These are phyloP conservation scores for Waltiozyma sp. DNA, from an alignment of 1,139 yeast genomes.

Conservation along the genomic window DNA sequence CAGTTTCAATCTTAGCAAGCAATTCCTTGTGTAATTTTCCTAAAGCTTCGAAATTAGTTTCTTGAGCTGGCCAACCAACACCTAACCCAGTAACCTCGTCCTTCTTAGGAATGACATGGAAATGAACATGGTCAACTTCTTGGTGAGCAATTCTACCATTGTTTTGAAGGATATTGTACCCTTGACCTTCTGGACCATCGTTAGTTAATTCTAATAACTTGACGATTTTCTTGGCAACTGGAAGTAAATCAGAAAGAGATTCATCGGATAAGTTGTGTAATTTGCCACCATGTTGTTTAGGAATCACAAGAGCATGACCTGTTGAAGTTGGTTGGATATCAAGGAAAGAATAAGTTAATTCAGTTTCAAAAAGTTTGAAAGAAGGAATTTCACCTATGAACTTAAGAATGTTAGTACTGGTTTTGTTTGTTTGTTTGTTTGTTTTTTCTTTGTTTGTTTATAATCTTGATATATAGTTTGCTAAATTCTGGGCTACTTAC, in stretches of 20 bases:
- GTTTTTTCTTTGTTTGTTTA: too few relatives aligned
- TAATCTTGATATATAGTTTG: too few relatives aligned
- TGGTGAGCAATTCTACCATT: conserved; percentile 93
- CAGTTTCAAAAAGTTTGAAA: conserved; percentile 75
- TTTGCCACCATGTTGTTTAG: conserved; percentile 87
- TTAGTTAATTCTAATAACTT: conserved; percentile 51
- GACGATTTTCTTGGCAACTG: conserved; percentile 78
- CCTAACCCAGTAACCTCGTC: conserved; percentile 59
- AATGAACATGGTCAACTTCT: conserved; percentile 88
- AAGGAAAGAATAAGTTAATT: conserved; percentile 68
- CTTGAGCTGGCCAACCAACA: conserved; percentile 89
- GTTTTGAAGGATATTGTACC: conserved; percentile 85
- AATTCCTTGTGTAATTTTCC: conserved; percentile 56
- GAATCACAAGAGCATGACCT: conserved; percentile 83
- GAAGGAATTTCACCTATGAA: conserved; percentile 89
- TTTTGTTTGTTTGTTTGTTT: too few relatives aligned
- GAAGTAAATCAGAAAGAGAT: conserved; percentile 70
- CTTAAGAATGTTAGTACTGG: not conserved
- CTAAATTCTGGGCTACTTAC: conserved; percentile 22
- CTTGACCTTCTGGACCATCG: conserved; percentile 56
- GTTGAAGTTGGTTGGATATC: conserved; percentile 87
- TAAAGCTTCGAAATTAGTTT: conserved; percentile 60
- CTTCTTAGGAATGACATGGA: conserved; percentile 88
- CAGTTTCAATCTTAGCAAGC: conserved; percentile 36
- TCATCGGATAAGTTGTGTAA: conserved; percentile 90